A percentile compares a stretch with the other conserved stretches of the same genome.
Conservation (phyloP, 306 rosid genomes). For the Quillaja saponaria region DNA sequence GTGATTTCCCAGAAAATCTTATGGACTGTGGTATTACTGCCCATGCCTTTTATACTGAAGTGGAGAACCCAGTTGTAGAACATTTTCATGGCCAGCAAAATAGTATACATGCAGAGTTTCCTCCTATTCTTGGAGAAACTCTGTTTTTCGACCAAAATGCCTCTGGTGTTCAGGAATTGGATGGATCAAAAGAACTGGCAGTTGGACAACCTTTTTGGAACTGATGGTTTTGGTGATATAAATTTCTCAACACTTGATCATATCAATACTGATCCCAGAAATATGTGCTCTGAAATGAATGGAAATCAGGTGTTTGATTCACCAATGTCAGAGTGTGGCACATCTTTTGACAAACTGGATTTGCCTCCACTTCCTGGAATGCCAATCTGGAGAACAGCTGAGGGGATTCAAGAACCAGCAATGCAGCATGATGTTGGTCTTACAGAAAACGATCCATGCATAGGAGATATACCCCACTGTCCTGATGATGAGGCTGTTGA, state of each 20-base stretch:
- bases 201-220: conserved; percentile 48
- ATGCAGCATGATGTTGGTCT: conserved; percentile 38
- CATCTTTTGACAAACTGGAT: conserved; percentile 61
- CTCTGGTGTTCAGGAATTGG: conserved; percentile 42
- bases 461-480: conserved; percentile 37
- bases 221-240: conserved; percentile 40
- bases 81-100: conserved; percentile 42
- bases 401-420: conserved; percentile 37
- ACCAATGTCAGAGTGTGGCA: conserved; percentile 58
- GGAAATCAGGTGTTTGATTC: conserved; percentile 55
- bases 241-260: conserved; percentile 50
- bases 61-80: conserved; percentile 46
- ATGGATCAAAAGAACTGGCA: conserved; percentile 42
- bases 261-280: conserved; percentile 49
- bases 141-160: conserved; percentile 41
- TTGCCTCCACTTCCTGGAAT: conserved; percentile 65
- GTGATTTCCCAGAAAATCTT: conserved; percentile 49
- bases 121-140: conserved; percentile 47
- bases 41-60: conserved; percentile 45
- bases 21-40: conserved; percentile 37
- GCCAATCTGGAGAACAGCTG: conserved; percentile 60
- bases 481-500: conserved; percentile 34
- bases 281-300: conserved; percentile 55
- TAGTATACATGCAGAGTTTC: conserved; percentile 38
- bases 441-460: conserved; percentile 28